phyloP scores from a whole-genome alignment of 2,329 filamentous ascomycete species.

The Thelonectria olida region DNA sequence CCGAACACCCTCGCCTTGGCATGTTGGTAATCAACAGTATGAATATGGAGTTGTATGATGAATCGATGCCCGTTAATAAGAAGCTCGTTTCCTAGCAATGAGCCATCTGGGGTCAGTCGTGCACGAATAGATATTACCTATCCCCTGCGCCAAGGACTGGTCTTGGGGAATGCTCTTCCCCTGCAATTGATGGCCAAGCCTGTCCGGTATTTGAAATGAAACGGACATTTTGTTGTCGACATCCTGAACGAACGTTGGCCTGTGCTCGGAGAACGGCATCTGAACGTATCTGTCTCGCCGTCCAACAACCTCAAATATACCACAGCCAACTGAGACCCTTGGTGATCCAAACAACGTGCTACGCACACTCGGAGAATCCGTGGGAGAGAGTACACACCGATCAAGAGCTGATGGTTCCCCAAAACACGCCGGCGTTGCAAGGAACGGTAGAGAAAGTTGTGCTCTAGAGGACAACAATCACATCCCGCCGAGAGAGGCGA shows the following conservation, averaged over 20 bases:
- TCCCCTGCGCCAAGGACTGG: neutral
- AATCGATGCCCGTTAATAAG: neutral
- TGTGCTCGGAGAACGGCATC: neutral
- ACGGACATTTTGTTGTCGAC: neutral
- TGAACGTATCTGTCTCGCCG: neutral
- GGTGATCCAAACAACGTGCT: neutral
- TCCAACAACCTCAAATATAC: neutral
- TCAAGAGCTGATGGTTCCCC: neutral
- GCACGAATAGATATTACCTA: no score
- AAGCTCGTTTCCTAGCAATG: neutral
- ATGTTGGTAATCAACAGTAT: neutral
- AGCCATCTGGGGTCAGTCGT: neutral
- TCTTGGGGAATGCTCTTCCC: neutral
- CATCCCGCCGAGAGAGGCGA: neutral
- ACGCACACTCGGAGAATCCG: neutral
- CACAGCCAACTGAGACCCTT: neutral
- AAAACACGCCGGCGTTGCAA: slow-evolving; percentile 19
- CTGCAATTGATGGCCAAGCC: no score
- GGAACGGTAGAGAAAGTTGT: neutral
- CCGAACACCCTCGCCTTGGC: neutral
- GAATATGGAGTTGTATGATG: neutral
- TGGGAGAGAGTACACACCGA: neutral
- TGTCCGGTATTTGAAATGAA: neutral
- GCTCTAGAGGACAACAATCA: neutral
- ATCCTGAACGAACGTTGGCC: no score